These are phyloP conservation scores for Penicillium manginii DNA, from an alignment of 495 filamentous ascomycete species.

Conservation along the genomic window DNA sequence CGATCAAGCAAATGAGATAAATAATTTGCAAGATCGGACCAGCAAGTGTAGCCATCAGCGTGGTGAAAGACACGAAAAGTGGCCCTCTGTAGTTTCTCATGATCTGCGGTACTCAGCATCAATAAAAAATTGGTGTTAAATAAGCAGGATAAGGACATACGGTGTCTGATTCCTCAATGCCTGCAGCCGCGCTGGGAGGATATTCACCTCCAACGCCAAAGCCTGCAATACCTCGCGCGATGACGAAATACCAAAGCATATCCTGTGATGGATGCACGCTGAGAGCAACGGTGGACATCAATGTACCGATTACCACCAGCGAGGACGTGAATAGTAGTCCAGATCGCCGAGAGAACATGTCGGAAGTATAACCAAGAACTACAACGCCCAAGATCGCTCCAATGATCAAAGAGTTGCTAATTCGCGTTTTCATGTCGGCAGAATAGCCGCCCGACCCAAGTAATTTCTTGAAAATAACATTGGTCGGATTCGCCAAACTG, in stretches of 20 bases:
- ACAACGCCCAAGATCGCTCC: constrained; percentile 43
- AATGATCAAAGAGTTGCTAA: constrained; percentile 38
- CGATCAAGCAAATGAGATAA: constrained; percentile 37
- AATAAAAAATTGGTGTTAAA: background rate
- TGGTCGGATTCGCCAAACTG: constrained; percentile 38
- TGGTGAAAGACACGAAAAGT: constrained; percentile 41
- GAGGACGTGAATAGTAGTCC: constrained; percentile 40
- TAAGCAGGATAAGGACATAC: constrained; percentile 15
- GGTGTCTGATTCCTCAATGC: constrained; percentile 37
- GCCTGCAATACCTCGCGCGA: constrained; percentile 37
- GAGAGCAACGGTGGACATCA: constrained; percentile 41
- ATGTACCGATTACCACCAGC: constrained; percentile 35
- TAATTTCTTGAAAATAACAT: constrained; percentile 42
- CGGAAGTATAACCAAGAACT: constrained; percentile 35
- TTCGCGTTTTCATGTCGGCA: constrained; percentile 40
- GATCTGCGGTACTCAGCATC: constrained; percentile 17
- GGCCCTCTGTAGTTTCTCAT: constrained; percentile 33
- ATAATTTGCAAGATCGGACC: constrained; percentile 39
- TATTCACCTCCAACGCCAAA: constrained; percentile 43
- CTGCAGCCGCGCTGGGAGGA: constrained; percentile 39
- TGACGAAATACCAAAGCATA: constrained; percentile 43
- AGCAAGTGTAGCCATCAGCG: constrained; percentile 39
- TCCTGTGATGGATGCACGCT: constrained; percentile 34
- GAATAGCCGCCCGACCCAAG: constrained; percentile 32
- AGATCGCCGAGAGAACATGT: constrained; percentile 35